These are phyloP conservation scores for Orobanche coerulescens DNA, from an alignment of 257 asterid species.

Conservation along the genomic window DNA sequence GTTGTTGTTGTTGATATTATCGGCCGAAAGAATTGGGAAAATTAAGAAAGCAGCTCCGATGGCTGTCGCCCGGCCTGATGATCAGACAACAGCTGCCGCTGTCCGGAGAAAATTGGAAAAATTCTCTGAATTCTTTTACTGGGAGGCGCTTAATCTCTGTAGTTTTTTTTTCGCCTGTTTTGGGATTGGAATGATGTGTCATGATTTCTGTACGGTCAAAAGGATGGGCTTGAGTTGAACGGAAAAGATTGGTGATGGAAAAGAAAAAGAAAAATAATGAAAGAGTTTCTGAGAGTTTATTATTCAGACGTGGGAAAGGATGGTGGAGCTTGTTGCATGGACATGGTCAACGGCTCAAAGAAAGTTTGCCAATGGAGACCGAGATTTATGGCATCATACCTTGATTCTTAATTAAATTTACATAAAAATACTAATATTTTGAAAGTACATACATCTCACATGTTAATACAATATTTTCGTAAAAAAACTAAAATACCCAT, in stretches of 20 bases:
- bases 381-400: not conserved
- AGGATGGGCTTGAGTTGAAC: conserved; percentile 14
- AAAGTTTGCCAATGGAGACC: not conserved
- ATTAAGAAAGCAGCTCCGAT: not conserved
- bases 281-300: not conserved
- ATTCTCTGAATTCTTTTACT: conserved; percentile 17
- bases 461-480: too few relatives aligned
- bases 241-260: conserved; percentile 32
- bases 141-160: conserved; percentile 19
- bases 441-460: too few relatives aligned
- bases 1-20: not conserved
- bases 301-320: not conserved
- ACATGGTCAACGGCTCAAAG: not conserved
- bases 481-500: too few relatives aligned
- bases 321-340: not conserved
- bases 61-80: not conserved
- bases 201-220: conserved; percentile 34
- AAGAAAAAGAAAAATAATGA: not conserved
- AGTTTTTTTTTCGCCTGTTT: conserved; percentile 23
- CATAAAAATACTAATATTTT: too few relatives aligned
- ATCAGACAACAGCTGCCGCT: conserved; percentile 26
- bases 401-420: too few relatives aligned
- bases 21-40: not conserved
- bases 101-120: conserved; percentile 35
- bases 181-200: conserved; percentile 34